Base-by-base conservation (phyloP, 2,329 filamentous ascomycete genomes). In the Capronia coronata region DNA sequence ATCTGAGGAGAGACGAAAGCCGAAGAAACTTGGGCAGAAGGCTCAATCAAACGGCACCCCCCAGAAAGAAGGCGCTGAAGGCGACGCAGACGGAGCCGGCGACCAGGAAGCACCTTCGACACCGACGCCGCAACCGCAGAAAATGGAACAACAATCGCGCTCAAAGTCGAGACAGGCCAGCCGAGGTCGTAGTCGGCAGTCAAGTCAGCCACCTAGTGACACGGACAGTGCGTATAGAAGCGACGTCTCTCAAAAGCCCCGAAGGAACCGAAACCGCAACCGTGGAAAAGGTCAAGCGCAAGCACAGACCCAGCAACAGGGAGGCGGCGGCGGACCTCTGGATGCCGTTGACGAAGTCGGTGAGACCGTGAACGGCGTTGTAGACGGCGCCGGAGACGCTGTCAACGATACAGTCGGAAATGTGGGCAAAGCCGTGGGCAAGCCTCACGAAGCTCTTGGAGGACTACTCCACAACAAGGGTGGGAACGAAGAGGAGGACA, bases 341-440 rank as follows among this genome's bases (percentile, higher is more conserved):
- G 76, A 73, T 48, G 74, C 74, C 54, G 77, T 80, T 51, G 74
- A 75, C 49, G 78, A 82, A 61, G 76, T 75, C 44, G 75, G 74
- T 35, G 75, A 79, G 48, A 67, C 73, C 8, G 69, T 77, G 37
- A 66, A 65, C 49, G 75, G 75, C 56, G 56, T 58, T 18, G 50
- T 48, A 14, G 56, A 59, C 35, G 52, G 53, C 18, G 76, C 75
- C 34, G 71, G 71, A 43, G 76, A 79, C 52, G 73, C 79, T 59
- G 77, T 81, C 21, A 71, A 76, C 61, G 67, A 75, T 61, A 77
- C 75, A n/a, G 75, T 73, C 34, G 74, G 75, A 49, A 55, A 52
- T 6, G 49, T 73, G 34, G 74, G 75, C 51, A 55, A 52, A 8
- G 52, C 59, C 65, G 64, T 76, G 10, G 63, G 64, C 19, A 64